phyloP scores from a whole-genome alignment of 169 alveolate species.

The Babesia sp. region DNA sequence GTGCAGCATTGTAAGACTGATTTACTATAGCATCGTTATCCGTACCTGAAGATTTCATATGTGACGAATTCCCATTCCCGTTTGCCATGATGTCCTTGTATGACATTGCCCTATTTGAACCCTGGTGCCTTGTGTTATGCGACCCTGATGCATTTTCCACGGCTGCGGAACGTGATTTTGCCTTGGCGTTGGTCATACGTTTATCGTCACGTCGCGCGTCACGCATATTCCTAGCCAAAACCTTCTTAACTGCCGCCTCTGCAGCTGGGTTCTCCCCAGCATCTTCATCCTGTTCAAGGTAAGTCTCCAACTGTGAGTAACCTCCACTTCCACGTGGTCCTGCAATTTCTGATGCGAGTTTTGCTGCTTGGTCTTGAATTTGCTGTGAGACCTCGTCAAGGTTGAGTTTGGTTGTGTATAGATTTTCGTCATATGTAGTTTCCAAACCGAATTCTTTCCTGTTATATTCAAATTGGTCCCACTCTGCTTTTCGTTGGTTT shows the following conservation, averaged over 20 bases:
- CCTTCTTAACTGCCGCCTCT: constrained; percentile 18
- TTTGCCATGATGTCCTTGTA: constrained; percentile 12
- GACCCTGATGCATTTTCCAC: neutral
- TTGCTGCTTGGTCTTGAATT: constrained; percentile 68
- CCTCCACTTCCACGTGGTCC: constrained; percentile 62
- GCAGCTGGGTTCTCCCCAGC: neutral
- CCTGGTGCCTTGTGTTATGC: neutral
- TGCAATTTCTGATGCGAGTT: constrained; percentile 71
- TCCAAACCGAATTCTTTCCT: constrained; percentile 50
- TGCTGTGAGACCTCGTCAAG: constrained; percentile 68
- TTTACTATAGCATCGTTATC: no score
- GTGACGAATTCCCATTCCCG: neutral
- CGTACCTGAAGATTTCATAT: no score
- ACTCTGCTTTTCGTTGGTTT: constrained; percentile 9
- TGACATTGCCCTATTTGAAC: neutral
- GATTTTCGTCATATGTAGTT: constrained; percentile 71
- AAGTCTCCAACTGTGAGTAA: constrained; percentile 65
- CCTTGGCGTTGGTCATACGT: neutral
- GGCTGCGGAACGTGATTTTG: constrained; percentile 13
- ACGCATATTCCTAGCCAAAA: neutral
- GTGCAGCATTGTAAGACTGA: neutral
- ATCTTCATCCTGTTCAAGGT: constrained; percentile 73
- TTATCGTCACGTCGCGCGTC: constrained; percentile 9
- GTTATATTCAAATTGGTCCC: constrained; percentile 68
- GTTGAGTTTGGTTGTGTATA: constrained; percentile 75